A percentile compares a stretch with the other conserved stretches of the same genome.
Conservation (phyloP, 2,329 filamentous ascomycete species). For the Gremmenia infestans region DNA sequence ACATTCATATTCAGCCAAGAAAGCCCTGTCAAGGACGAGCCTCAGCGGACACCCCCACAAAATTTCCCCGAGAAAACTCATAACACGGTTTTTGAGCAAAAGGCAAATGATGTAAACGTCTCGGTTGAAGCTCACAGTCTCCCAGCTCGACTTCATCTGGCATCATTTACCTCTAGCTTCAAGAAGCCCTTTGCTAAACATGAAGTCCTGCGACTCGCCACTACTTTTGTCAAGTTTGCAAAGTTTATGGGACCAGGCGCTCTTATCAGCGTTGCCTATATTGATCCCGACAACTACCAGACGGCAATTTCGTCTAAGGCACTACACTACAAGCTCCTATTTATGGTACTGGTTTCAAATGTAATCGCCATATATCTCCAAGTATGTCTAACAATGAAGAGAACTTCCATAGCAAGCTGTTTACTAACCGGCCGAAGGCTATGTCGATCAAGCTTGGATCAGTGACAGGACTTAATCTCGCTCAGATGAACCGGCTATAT, state of each 20-base stretch:
- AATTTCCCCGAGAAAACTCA: not conserved
- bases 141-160: not conserved
- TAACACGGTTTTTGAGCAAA: not conserved
- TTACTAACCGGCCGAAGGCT: constrained; percentile 35
- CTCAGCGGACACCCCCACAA: not conserved
- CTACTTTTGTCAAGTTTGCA: constrained; percentile 31
- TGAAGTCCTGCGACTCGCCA: not conserved
- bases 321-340: constrained; percentile 47
- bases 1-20: not conserved
- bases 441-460: constrained; percentile 38
- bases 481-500: constrained; percentile 46
- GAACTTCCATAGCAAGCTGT: not conserved
- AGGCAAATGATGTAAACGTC: not conserved
- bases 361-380: constrained; percentile 49
- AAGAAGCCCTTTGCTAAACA: not conserved
- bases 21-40: not conserved
- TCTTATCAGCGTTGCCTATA: constrained; percentile 31
- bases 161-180: not conserved
- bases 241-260: constrained; percentile 47
- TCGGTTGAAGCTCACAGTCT: not conserved
- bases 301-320: constrained; percentile 50
- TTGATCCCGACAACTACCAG: constrained; percentile 45
- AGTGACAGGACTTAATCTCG: constrained; percentile 47
- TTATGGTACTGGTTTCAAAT: constrained; percentile 50
- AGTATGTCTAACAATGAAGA: constrained; percentile 1